These are phyloP conservation scores for Talaromyces sp. DNA, from an alignment of 2,329 filamentous ascomycete species.

Conservation along the genomic window DNA sequence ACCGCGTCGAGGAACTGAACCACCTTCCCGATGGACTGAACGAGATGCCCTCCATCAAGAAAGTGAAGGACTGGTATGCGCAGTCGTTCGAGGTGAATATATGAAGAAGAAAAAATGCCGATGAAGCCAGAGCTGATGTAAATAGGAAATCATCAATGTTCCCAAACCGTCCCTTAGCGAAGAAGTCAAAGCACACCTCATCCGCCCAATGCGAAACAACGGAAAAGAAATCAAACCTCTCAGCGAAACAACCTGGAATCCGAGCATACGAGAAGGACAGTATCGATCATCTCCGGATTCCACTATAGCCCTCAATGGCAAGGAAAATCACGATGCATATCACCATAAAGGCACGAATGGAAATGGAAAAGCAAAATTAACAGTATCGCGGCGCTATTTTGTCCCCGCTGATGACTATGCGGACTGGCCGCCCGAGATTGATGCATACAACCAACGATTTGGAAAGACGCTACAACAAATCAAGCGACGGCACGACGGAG, in stretches of 20 bases:
- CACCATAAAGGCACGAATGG: constrained; percentile 31
- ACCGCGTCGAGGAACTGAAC: constrained; percentile 90
- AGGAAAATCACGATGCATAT: constrained; percentile 43
- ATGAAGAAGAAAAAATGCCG: constrained; percentile 20
- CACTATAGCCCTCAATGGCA: constrained; percentile 37
- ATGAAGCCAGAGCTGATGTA: constrained; percentile 12
- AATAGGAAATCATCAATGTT: constrained; percentile 80
- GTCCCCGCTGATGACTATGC: constrained; percentile 81
- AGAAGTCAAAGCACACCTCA: constrained; percentile 75
- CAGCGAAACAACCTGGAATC: constrained; percentile 81
- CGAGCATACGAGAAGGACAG: constrained; percentile 80
- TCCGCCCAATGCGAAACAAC: constrained; percentile 49
- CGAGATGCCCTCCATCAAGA: constrained; percentile 95
- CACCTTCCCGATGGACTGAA: constrained; percentile 92
- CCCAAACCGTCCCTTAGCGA: constrained; percentile 70
- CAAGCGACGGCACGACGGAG: constrained; percentile 92
- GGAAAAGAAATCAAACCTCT: constrained; percentile 65
- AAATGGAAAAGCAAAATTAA: constrained; percentile 45
- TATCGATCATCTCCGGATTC: constrained; percentile 55
- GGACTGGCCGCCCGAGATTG: constrained; percentile 90
- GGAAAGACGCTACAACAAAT: constrained; percentile 85
- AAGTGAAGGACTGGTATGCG: constrained; percentile 96
- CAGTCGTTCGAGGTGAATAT: constrained; percentile 89
- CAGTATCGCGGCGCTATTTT: constrained; percentile 71
- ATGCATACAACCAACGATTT: constrained; percentile 91